Conservation (phyloP, 225 moss, liverwort and hornwort species). For the Antitrichia curtipendula region DNA sequence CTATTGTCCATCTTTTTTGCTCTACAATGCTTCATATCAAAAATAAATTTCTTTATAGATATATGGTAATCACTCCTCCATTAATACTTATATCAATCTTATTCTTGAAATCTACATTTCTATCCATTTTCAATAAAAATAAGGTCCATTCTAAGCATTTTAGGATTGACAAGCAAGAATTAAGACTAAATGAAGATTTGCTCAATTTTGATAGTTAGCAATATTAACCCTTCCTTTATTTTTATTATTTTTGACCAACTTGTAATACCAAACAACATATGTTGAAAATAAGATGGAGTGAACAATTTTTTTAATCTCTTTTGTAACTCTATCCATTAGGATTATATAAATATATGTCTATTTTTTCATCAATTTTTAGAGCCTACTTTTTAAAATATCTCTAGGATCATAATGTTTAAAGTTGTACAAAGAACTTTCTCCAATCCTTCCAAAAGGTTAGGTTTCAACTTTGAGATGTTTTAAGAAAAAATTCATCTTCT, state of each 20-base stretch:
- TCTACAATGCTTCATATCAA: not conserved
- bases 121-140: not conserved
- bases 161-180: not conserved
- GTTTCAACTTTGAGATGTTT: not conserved
- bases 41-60: not conserved
- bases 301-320: not conserved
- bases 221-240: not conserved
- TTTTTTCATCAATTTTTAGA: not conserved
- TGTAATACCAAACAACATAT: not conserved
- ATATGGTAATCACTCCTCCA: not conserved
- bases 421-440: not conserved
- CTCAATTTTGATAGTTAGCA: not conserved
- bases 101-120: not conserved
- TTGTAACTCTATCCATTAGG: not conserved
- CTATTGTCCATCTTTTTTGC: not conserved
- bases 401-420: not conserved
- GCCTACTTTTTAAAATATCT: not conserved
- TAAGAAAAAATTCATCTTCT: not conserved
- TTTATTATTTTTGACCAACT: not conserved
- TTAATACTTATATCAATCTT: not conserved
- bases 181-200: not conserved
- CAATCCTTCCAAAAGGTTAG: not conserved
- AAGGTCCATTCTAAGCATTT: not conserved
- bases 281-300: not conserved
- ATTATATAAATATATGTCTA: not conserved